Evolutionary conservation across 305 asterid species (phyloP), one percentile per base, ranked within the genome.

Genomic region (Fraxinus sp.): DNA sequence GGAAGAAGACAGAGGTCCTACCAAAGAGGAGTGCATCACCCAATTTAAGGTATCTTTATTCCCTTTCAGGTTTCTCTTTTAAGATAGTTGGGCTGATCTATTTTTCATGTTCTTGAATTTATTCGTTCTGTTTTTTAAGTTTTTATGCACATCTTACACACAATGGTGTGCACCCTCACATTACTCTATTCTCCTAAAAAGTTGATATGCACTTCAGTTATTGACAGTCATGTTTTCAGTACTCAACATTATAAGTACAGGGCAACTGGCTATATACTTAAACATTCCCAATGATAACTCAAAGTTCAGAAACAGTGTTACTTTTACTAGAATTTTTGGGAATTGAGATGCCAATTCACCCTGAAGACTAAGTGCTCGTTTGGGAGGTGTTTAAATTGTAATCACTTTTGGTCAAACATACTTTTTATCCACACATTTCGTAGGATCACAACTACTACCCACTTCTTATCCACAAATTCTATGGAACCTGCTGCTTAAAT

Each of bases 1-100:
- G 81, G 98, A 92, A 75, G 98, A 92, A 81, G 94, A 92, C 81
- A 89, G 89, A 77, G 97, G 97, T 84, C 98, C 99, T 75, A 88
- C 93, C 70, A 97, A 92, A 87, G 98, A 95, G 89, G 98, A 92
- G 82, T 89, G 97, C 77, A 87, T 91, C 78, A 89, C 82, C 85
- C 97, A 92, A 83, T 97, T 97, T 87, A 97, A 92, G 98, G 99
- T 96, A 86, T 81, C 85, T 68, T 20, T 75, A 57, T 77, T 66
- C 77, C 30, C 75, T 49, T 32, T 41, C 24, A 80, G 41, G 52
- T 68, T 79, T 16, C 37, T 62, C 78, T 32, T 71, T 39, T 30
- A 59, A 73, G 80, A 77, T 41, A 68, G 35, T 72, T 72, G 32
- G 59, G 57, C 57, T 20, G 14, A 70, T 22, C 24, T 20, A 71